These are phyloP conservation scores for Colletotrichum lindemuthianum DNA, from an alignment of 2,329 filamentous ascomycete species.

Conservation along the genomic window DNA sequence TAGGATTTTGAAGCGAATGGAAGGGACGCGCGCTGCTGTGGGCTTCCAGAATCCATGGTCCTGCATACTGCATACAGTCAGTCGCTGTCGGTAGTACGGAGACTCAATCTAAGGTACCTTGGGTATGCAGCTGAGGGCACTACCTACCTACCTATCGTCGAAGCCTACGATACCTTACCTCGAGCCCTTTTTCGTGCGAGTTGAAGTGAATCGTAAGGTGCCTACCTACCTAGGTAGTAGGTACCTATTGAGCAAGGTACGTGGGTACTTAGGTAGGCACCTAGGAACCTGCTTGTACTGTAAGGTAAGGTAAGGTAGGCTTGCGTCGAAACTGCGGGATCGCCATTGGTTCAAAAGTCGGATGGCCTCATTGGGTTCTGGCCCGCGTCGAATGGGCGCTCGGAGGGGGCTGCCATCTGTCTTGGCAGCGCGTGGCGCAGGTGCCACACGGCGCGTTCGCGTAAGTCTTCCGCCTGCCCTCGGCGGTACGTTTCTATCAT, in stretches of 20 bases:
- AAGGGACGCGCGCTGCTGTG: conserved; percentile 10
- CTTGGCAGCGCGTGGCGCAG: conserved; percentile 32
- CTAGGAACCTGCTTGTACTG: conserved; percentile 8
- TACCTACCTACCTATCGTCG: no score
- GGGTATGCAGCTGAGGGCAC: neutral
- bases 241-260: no score
- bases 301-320: conserved; percentile 9
- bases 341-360: conserved; percentile 10
- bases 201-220: no score
- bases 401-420: conserved; percentile 26
- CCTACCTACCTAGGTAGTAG: no score
- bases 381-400: conserved; percentile 12
- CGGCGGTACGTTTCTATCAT: neutral
- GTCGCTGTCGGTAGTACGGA: no score
- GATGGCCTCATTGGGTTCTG: conserved; percentile 15
- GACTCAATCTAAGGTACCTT: no score
- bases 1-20: neutral
- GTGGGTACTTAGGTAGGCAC: no score
- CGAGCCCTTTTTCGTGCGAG: no score
- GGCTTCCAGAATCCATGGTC: neutral
- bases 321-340: neutral
- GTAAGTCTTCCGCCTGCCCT: conserved; percentile 23
- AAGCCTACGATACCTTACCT: no score
- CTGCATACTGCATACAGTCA: no score
- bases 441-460: conserved; percentile 33